Percentiles rank a stretch among this genome's conserved stretches.
phyloP scores from a whole-genome alignment of 1,284 basidiomycete genomes.

The Neotropicomus parvogracilis region DNA sequence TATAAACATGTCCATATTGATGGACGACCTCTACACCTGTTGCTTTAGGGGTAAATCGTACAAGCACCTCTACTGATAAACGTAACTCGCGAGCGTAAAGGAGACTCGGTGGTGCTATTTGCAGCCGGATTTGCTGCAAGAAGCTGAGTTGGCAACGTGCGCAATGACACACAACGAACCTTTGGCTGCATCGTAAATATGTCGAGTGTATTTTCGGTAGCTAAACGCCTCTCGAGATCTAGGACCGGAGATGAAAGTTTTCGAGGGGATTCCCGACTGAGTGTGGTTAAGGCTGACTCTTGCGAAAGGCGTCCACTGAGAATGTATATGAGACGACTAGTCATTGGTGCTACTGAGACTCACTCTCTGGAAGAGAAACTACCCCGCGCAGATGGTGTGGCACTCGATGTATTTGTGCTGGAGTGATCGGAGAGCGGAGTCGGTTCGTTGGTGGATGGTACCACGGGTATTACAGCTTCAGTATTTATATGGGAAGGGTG shows the following conservation, averaged over 20 bases:
- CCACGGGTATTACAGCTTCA: constrained; percentile 47
- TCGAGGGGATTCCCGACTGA: constrained; percentile 48
- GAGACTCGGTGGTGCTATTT: constrained; percentile 81
- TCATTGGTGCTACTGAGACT: constrained; percentile 25
- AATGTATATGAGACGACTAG: constrained; percentile 3
- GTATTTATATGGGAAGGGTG: constrained; percentile 39
- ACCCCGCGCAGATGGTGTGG: constrained; percentile 46
- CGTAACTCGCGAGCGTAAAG: constrained; percentile 81
- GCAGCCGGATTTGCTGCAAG: constrained; percentile 80
- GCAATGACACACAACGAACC: constrained; percentile 42
- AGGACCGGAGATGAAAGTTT: constrained; percentile 56
- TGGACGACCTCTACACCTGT: constrained; percentile 75
- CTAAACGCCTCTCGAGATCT: constrained; percentile 80
- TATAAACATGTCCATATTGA: constrained; percentile 77
- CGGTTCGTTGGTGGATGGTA: constrained; percentile 1
- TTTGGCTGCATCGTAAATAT: constrained; percentile 96
- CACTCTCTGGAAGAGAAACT: constrained; percentile 57
- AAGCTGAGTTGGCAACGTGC: constrained; percentile 15
- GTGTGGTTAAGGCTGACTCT: constrained; percentile 54
- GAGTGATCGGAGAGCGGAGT: constrained; percentile 25
- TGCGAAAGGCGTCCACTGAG: constrained; percentile 55
- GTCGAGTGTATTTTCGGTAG: constrained; percentile 80
- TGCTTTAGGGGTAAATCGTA: constrained; percentile 76
- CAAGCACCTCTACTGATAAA: constrained; percentile 68
- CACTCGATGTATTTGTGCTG: constrained; percentile 39